Conservation (phyloP, 2,329 filamentous ascomycete species). For the Neonectria coccinea region DNA sequence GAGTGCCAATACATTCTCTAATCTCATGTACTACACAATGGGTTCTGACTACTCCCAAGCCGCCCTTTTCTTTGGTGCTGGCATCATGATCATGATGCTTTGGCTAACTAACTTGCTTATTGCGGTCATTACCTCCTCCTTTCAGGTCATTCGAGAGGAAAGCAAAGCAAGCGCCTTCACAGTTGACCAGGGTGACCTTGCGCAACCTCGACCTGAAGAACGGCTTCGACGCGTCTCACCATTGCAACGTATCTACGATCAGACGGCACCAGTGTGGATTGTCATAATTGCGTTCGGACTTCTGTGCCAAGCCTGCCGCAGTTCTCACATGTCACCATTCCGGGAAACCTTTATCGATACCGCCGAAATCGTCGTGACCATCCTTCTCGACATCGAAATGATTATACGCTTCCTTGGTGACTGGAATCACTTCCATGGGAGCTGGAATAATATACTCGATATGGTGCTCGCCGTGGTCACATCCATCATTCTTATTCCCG, state of each 20-base stretch:
- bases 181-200: conserved; percentile 67
- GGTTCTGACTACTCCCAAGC: conserved; percentile 91
- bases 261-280: conserved; percentile 82
- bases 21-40: conserved; percentile 93
- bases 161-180: conserved; percentile 95
- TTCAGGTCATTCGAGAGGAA: conserved; percentile 97
- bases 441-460: conserved; percentile 82
- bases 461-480: conserved; percentile 84
- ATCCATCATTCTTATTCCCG: conserved; percentile 85
- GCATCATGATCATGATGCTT: conserved; percentile 91
- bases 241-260: conserved; percentile 80
- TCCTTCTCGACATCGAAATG: conserved; percentile 85
- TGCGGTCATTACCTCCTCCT: conserved; percentile 97
- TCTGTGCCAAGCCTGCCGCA: conserved; percentile 82
- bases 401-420: conserved; percentile 80
- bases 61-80: conserved; percentile 79
- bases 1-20: conserved; percentile 96
- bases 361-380: conserved; percentile 80
- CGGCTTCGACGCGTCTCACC: conserved; percentile 53
- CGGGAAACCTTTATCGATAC: conserved; percentile 74
- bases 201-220: conserved; percentile 54
- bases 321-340: conserved; percentile 75
- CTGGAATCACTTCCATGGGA: conserved; percentile 83
- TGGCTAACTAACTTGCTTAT: conserved; percentile 97
- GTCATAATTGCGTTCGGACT: conserved; percentile 82